These are phyloP conservation scores for Leonotis leonurus DNA, from an alignment of 257 asterid species.

Conservation along the genomic window DNA sequence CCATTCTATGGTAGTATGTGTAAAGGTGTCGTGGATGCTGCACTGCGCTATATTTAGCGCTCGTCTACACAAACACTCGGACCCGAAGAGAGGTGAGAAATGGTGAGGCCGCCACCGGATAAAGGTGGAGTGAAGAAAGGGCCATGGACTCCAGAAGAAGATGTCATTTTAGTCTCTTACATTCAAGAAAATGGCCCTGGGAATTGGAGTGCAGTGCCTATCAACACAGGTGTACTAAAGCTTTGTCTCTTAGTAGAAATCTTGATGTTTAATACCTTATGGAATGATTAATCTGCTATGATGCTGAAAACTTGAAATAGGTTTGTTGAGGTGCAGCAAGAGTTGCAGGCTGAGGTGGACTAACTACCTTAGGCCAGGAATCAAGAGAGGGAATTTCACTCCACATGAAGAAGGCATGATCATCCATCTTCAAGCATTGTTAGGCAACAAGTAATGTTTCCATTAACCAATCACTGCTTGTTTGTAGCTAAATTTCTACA, in stretches of 20 bases:
- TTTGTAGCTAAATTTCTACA: no score
- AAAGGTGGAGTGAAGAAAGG: constrained; percentile 78
- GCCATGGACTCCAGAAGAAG: no score
- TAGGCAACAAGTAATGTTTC: constrained; percentile 77
- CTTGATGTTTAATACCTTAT: background rate
- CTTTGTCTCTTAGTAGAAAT: no score
- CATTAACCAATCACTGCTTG: background rate
- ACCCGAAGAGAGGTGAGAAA: background rate
- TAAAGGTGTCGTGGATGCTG: no score
- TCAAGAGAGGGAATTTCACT: constrained; percentile 86
- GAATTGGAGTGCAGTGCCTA: constrained; percentile 74
- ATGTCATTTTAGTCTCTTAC: constrained; percentile 65
- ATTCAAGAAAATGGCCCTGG: constrained; percentile 84
- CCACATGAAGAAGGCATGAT: constrained; percentile 88
- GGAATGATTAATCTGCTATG: no score
- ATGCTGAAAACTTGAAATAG: constrained; percentile 18
- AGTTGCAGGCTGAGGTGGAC: constrained; percentile 93
- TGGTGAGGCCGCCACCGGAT: constrained; percentile 79
- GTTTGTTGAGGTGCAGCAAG: constrained; percentile 84
- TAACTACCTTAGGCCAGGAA: constrained; percentile 77
- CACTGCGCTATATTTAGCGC: background rate
- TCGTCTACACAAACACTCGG: background rate
- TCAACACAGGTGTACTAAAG: constrained; percentile 71
- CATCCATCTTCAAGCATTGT: constrained; percentile 71
- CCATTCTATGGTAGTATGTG: no score